These are phyloP conservation scores for Neurospora crassa DNA, from an alignment of 2,329 filamentous ascomycete genomes.

Conservation along the genomic window DNA sequence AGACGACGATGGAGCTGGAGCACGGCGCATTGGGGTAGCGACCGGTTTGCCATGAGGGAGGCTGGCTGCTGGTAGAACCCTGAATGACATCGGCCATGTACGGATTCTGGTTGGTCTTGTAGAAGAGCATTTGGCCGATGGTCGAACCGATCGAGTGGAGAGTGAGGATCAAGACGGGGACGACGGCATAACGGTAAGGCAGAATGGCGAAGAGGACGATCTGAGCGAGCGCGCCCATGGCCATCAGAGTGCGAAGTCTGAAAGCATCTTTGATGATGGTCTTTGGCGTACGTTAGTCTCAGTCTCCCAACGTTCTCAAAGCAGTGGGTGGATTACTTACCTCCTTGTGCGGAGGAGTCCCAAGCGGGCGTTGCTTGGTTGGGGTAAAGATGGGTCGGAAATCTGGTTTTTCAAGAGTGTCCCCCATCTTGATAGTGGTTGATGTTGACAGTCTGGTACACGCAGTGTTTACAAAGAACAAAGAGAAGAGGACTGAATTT, in stretches of 20 bases:
- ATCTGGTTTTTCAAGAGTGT: neutral
- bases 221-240: slow-evolving; percentile 27
- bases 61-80: slow-evolving; percentile 25
- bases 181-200: slow-evolving; percentile 25
- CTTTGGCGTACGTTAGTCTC: neutral
- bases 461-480: neutral
- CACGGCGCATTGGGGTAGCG: slow-evolving; percentile 21
- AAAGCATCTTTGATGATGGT: slow-evolving; percentile 25
- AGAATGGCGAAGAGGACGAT: slow-evolving; percentile 23
- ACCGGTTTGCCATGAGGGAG: slow-evolving; percentile 17
- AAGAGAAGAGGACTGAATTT: neutral
- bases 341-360: neutral
- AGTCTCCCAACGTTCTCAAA: neutral
- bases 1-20: slow-evolving; percentile 27
- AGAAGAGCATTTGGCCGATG: slow-evolving; percentile 14
- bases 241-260: slow-evolving; percentile 23
- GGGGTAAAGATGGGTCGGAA: neutral
- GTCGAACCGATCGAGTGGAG: slow-evolving; percentile 24
- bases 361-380: neutral
- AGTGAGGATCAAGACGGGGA: slow-evolving; percentile 23
- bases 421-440: neutral
- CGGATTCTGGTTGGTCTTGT: slow-evolving; percentile 13
- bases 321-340: neutral
- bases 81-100: slow-evolving; percentile 21
- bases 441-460: neutral